Base-by-base conservation (phyloP, 2,329 filamentous ascomycete species). In the Penicillium psychrosexuale region DNA sequence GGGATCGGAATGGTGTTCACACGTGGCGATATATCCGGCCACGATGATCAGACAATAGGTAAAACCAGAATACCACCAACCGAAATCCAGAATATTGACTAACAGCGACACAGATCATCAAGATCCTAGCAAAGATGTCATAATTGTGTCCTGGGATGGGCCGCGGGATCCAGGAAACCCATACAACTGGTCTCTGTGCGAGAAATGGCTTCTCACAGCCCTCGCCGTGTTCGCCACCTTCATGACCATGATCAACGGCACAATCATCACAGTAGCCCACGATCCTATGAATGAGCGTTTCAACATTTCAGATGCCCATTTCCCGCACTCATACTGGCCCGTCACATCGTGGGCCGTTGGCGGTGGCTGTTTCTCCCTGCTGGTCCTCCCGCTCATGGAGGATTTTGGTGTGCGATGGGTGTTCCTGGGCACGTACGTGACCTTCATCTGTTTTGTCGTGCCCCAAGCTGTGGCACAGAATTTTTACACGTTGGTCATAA, bases 401-500 rank as follows among this genome's bases (percentile, higher is more conserved):
- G 69, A 73, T 38, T 75, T 74, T 51, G 76, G 77, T 22, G 67
- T 76, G 7, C 65, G 72, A 53, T 69, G 67, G 57, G 75, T 74
- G 8, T 78, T 76, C 49, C 53, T 78, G 34, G 61, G 55, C 15
- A 64, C 72, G 5, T 76, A 76, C 53, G 56, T 69, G 7, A 47
- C 69, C 8, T 68, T 79, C 36, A 66, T 77, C 27, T 67, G 76
- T 19, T 78, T 77, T 53, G 62, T 77, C 6, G 66, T 80, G 9
- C 74, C 75, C 0, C 75, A 76, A 53, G 76, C 71, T 0, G 52
- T 78, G 8, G 77, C 77, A 0, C 69, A 69, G 13, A 79, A 77
- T 55, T 78, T 78, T 47, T 76, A 75, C 9, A 78, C 77, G 0
- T 53, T 79, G 5, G 64, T 79, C 1, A 66, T 77, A 3, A 74